Evolutionary conservation across 441 rosid species (phyloP), one percentile per base, ranked within the genome.

Genomic region (Capsella rubella): DNA sequence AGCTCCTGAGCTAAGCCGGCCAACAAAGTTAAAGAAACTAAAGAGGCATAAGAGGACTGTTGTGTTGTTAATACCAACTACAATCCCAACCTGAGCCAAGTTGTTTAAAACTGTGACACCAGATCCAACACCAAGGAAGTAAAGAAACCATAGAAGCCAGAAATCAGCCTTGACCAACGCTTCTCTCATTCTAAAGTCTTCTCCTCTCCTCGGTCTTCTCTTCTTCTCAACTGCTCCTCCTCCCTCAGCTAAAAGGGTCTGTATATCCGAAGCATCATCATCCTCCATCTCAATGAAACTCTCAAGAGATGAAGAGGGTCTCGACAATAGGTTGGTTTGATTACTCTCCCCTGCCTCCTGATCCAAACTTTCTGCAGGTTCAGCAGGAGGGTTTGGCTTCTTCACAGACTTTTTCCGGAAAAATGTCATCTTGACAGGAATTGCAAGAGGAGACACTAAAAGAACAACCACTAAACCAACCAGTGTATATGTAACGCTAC

Each of bases 401-500:
- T 13, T 40, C 13, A 60, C 79, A 4, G 80, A 58, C 21, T 51
- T 80, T 51, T 78, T 71, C 27, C 89, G 92, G 71, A 78, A 86
- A 72, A 91, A 71, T 10, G 98, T 89, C 94, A 93, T 91, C 84
- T 90, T 90, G 80, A 90, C 15, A 28, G 98, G 98, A 81, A 91
- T 87, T 34, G 84, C 96, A 45, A 93, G 89, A 68, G 97, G 97
- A 72, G 93, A 81, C 72, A 83, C 31, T 82, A 91, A n/a, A 59
- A 91, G 37, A 71, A 86, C 21, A 45, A 83, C 43, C 89, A 88
- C 82, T 46, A 89, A 14, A 32, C 84, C 88, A 34, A 91, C 70
- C 53, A 88, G 62, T 14, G 73, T 28, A 67, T 81, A 89, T 13
- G 85, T 75, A 72, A 88, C 77, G 52, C 60, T 64, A 46, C 78